A percentile compares a stretch with the other conserved stretches of the same genome.
Conservation (phyloP, 2,329 filamentous ascomycete species). For the Monosporascus cannonballus region DNA sequence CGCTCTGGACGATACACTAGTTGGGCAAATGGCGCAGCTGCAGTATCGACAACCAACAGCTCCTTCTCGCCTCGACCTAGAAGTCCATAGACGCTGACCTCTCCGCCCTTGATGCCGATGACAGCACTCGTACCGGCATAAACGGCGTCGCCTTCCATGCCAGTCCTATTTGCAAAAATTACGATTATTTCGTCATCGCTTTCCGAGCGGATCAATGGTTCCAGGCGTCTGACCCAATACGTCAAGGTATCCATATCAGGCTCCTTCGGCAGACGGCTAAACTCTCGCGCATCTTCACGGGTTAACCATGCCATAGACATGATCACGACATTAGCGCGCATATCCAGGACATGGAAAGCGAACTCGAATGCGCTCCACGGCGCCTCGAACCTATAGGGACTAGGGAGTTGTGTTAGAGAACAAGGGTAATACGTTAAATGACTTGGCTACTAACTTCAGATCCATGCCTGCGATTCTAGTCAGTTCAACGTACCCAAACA, state of each 20-base stretch:
- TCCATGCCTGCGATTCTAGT: conserved; percentile 43
- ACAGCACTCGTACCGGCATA: conserved; percentile 74
- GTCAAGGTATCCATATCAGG: conserved; percentile 68
- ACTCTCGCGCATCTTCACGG: conserved; percentile 39
- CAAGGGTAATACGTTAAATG: conserved; percentile 8
- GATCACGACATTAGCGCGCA: conserved; percentile 56
- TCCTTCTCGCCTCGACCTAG: conserved; percentile 65
- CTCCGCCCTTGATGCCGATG: conserved; percentile 57
- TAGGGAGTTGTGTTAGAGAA: conserved; percentile 18
- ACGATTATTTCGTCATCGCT: conserved; percentile 56
- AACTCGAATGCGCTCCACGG: conserved; percentile 45
- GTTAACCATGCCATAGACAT: conserved; percentile 77
- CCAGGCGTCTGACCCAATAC: conserved; percentile 69
- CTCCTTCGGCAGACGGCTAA: conserved; percentile 42
- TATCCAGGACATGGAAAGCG: conserved; percentile 50
- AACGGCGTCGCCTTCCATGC: conserved; percentile 56
- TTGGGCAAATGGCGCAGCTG: too few relatives aligned
- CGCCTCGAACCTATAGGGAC: conserved; percentile 45
- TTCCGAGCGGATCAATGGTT: conserved; percentile 53
- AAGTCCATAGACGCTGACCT: conserved; percentile 63
- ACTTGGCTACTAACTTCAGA: conserved; percentile 42
- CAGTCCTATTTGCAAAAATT: conserved; percentile 69
- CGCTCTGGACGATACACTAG: neutral
- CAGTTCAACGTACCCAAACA: conserved; percentile 6
- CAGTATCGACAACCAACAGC: conserved; percentile 62